phyloP scores from a whole-genome alignment of 805 yeast species.

The Teunomyces kruisii region DNA sequence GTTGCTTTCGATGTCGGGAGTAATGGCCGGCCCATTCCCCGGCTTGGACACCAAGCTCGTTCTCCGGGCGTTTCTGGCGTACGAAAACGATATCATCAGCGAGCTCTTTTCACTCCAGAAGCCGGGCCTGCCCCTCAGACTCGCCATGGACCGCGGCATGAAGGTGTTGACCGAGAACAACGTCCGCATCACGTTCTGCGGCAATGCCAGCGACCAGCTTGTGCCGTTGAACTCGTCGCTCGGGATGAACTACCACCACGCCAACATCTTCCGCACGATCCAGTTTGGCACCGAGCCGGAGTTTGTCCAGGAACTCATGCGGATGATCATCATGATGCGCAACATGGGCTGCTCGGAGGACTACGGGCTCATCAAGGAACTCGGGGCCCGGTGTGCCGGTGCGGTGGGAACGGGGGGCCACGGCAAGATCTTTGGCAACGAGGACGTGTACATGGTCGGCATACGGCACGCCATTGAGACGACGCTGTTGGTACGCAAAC shows the following conservation, averaged over 20 bases:
- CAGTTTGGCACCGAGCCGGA: slow-evolving; percentile 23
- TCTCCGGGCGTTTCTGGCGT: slow-evolving; percentile 33
- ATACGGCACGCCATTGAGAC: slow-evolving; percentile 37
- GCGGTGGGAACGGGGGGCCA: slow-evolving; percentile 23
- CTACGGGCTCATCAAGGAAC: slow-evolving; percentile 27
- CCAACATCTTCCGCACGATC: slow-evolving; percentile 34
- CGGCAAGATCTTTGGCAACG: slow-evolving; percentile 23
- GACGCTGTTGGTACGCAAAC: slow-evolving; percentile 24
- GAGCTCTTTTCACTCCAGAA: slow-evolving; percentile 37
- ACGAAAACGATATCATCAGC: slow-evolving; percentile 35
- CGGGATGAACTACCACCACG: slow-evolving; percentile 30
- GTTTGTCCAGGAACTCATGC: slow-evolving; percentile 28
- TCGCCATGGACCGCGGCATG: slow-evolving; percentile 19
- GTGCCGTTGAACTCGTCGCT: slow-evolving; percentile 36
- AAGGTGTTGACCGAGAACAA: slow-evolving; percentile 19
- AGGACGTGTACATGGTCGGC: slow-evolving; percentile 27
- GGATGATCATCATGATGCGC: slow-evolving; percentile 28
- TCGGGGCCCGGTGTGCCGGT: slow-evolving; percentile 31
- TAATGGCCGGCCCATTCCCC: slow-evolving; percentile 29
- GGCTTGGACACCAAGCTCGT: slow-evolving; percentile 37
- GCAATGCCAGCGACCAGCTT: slow-evolving; percentile 34
- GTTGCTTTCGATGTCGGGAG: slow-evolving; percentile 37
- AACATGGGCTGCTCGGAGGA: slow-evolving; percentile 35
- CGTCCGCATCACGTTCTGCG: slow-evolving; percentile 37
- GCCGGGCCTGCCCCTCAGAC: slow-evolving; percentile 16